A percentile compares a stretch with the other conserved stretches of the same genome.
phyloP scores from a whole-genome alignment of 257 asterid species.

The Fraxinus quadrangulata region DNA sequence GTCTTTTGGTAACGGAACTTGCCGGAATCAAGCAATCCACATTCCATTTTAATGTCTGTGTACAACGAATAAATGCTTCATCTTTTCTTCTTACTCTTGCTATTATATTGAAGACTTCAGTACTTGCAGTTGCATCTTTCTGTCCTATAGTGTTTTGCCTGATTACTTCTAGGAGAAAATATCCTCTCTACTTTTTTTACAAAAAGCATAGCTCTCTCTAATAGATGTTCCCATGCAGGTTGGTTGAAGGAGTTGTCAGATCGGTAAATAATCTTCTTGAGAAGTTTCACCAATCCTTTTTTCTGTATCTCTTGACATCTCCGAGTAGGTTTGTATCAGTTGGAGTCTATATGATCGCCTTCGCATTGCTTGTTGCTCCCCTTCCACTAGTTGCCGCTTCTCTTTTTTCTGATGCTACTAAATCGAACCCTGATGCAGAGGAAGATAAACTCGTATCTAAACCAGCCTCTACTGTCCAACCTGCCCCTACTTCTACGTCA shows the following conservation, averaged over 20 bases:
- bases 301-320: constrained; percentile 81
- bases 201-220: background rate
- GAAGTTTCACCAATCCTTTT: constrained; percentile 96
- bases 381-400: constrained; percentile 92
- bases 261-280: constrained; percentile 94
- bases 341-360: constrained; percentile 93
- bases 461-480: constrained; percentile 33
- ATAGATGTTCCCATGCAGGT: constrained; percentile 53
- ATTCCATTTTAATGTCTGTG: constrained; percentile 4
- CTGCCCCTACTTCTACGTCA: constrained; percentile 44
- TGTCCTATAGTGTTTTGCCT: constrained; percentile 4
- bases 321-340: constrained; percentile 86
- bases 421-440: constrained; percentile 16
- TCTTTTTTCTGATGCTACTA: constrained; percentile 59
- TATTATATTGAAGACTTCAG: background rate
- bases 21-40: too few species aligned
- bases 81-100: background rate
- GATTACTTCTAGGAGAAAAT: constrained; percentile 5
- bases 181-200: background rate
- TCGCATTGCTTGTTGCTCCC: constrained; percentile 80
- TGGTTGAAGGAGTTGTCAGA: constrained; percentile 83
- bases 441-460: constrained; percentile 32
- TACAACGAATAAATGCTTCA: background rate
- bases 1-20: too few species aligned
- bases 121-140: background rate